These are phyloP conservation scores for Vinca minor DNA, from an alignment of 257 asterid genomes.

Conservation along the genomic window DNA sequence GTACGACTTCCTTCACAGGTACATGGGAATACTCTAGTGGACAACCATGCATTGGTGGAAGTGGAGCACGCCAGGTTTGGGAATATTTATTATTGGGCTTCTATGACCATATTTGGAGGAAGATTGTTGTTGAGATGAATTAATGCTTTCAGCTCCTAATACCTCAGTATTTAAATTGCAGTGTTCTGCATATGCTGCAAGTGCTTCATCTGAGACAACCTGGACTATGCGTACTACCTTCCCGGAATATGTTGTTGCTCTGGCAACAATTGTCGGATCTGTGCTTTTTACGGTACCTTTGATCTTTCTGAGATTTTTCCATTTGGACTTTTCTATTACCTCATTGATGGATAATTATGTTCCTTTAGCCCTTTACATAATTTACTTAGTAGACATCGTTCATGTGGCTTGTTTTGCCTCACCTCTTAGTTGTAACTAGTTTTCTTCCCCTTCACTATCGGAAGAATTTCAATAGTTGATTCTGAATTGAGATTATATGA, in stretches of 20 bases:
- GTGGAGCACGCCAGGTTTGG: constrained; percentile 63
- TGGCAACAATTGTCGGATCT: constrained; percentile 92
- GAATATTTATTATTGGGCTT: neutral
- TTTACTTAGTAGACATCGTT: neutral
- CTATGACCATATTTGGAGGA: neutral
- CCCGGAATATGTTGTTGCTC: constrained; percentile 96
- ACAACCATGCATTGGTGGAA: constrained; percentile 73
- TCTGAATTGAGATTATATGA: too few species aligned
- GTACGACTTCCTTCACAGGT: constrained; percentile 55
- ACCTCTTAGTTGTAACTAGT: neutral
- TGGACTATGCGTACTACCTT: constrained; percentile 92
- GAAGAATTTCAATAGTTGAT: too few species aligned
- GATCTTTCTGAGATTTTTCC: neutral
- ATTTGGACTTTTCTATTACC: neutral
- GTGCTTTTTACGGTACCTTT: constrained; percentile 77
- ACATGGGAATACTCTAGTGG: constrained; percentile 45
- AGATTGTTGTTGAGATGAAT: neutral
- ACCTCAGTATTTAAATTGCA: constrained; percentile 25
- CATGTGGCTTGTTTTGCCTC: neutral
- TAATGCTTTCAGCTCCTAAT: too few species aligned
- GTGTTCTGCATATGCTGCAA: constrained; percentile 83
- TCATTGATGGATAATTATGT: too few species aligned
- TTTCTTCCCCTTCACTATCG: neutral
- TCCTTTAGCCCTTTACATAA: neutral
- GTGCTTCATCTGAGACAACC: constrained; percentile 77